These are phyloP conservation scores for Pythium aquatile DNA, from an alignment of 352 stramenopile genomes.

Conservation along the genomic window DNA sequence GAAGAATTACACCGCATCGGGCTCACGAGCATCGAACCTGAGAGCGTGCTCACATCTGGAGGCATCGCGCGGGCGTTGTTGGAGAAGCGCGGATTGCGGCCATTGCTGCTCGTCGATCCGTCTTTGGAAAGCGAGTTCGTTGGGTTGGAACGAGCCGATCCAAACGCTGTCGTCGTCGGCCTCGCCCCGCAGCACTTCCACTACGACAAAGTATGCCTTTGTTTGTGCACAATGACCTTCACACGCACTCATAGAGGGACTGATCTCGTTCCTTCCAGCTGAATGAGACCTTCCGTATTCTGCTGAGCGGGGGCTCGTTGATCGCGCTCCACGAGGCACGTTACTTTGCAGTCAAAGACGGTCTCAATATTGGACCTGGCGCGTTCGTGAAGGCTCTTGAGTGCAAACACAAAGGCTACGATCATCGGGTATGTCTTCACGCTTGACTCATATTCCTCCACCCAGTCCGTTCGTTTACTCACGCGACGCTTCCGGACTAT, in stretches of 20 bases:
- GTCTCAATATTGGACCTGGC: conserved; percentile 48
- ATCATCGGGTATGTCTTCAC: conserved; percentile 39
- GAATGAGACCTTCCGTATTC: conserved; percentile 52
- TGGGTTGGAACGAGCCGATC: conserved; percentile 34
- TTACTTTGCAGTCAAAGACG: conserved; percentile 51
- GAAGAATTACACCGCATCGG: conserved; percentile 47
- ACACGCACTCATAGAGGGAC: background rate
- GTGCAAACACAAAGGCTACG: conserved; percentile 38
- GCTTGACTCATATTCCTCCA: background rate
- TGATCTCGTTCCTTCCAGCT: conserved; percentile 27
- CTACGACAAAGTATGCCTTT: conserved; percentile 41
- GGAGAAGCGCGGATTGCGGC: conserved; percentile 34
- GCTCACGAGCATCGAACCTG: conserved; percentile 33
- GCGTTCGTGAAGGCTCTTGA: conserved; percentile 58
- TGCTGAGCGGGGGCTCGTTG: conserved; percentile 44
- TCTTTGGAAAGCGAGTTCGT: conserved; percentile 49
- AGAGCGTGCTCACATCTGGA: conserved; percentile 47
- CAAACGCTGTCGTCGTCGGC: conserved; percentile 61
- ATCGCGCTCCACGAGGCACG: conserved; percentile 54
- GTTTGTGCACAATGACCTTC: background rate
- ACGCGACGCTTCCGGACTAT: background rate
- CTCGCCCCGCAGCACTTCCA: conserved; percentile 52
- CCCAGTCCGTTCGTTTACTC: background rate
- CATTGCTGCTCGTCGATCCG: conserved; percentile 45
- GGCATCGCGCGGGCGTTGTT: conserved; percentile 41